Evolutionary conservation across 139 green algal genomes (phyloP).

Genomic region (Micractinium sp.): DNA sequence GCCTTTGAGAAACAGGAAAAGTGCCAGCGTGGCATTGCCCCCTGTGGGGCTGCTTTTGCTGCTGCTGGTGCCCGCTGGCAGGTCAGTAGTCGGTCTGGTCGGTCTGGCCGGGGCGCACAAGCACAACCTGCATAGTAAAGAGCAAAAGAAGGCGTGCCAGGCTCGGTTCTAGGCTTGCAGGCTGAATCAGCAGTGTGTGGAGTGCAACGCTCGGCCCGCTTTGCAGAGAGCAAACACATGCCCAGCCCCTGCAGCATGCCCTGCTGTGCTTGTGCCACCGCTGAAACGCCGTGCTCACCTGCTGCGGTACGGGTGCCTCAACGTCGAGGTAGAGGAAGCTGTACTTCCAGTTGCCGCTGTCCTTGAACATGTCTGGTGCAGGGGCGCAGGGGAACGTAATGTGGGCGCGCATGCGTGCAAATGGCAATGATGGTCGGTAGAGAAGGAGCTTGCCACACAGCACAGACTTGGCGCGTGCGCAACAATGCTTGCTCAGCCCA

Average conservation of each 20-base stretch:
- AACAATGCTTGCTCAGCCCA: not conserved
- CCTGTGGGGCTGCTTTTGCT: not conserved
- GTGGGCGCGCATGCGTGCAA: too few relatives aligned
- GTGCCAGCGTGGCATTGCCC: too few relatives aligned
- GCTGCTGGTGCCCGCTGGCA: not conserved
- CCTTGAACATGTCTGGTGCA: conserved; percentile 85
- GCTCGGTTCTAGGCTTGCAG: not conserved
- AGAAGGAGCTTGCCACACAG: not conserved
- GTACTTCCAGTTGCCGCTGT: conserved; percentile 77
- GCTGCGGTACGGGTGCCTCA: conserved; percentile 52
- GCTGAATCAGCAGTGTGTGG: not conserved
- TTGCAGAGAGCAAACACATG: not conserved
- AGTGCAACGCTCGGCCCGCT: not conserved
- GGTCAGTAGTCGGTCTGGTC: conserved; percentile 26
- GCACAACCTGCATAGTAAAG: conserved; percentile 32
- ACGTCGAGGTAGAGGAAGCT: conserved; percentile 85
- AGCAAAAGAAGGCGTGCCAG: too few relatives aligned
- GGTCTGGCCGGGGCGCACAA: conserved; percentile 35
- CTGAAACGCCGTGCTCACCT: conserved; percentile 6
- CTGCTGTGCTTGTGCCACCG: not conserved
- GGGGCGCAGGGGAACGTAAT: not conserved
- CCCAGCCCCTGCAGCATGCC: too few relatives aligned
- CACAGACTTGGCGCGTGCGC: not conserved
- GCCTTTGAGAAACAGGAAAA: too few relatives aligned
- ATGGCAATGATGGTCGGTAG: not conserved